phyloP scores from a whole-genome alignment of 1,284 basidiomycete genomes.

The Bondarzewia mesenterica region DNA sequence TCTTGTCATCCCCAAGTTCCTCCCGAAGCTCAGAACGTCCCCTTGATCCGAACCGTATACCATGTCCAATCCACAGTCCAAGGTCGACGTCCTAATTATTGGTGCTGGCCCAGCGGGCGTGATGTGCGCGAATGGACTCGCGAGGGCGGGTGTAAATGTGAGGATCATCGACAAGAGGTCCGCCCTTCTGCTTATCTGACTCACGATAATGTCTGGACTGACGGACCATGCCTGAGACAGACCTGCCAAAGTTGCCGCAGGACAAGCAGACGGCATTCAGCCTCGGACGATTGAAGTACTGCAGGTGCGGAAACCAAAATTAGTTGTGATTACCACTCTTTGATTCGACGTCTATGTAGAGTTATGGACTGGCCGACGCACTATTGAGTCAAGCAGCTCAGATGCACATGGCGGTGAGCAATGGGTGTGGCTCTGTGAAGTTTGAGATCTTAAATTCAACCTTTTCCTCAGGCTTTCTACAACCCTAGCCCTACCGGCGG shows the following conservation, averaged over 20 bases:
- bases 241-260: conserved; percentile 47
- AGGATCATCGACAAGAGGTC: conserved; percentile 62
- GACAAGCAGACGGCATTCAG: conserved; percentile 76
- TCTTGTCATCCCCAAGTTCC: neutral
- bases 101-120: conserved; percentile 53
- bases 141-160: conserved; percentile 49
- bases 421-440: neutral
- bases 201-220: neutral
- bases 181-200: conserved; percentile 10
- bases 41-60: conserved; percentile 8
- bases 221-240: conserved; percentile 25
- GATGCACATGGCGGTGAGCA: conserved; percentile 55
- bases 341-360: conserved; percentile 28
- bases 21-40: conserved; percentile 6
- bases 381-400: conserved; percentile 59
- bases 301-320: conserved; percentile 33
- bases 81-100: conserved; percentile 49
- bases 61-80: conserved; percentile 18
- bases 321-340: neutral
- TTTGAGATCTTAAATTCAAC: neutral
- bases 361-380: conserved; percentile 64
- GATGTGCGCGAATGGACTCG: conserved; percentile 59
- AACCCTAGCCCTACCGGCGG: conserved; percentile 52
- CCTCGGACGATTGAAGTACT: conserved; percentile 73
- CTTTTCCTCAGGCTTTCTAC: conserved; percentile 52